A percentile compares a stretch with the other conserved stretches of the same genome.
phyloP scores from a whole-genome alignment of 2,329 filamentous ascomycete genomes.

The Colletotrichum abscissum region DNA sequence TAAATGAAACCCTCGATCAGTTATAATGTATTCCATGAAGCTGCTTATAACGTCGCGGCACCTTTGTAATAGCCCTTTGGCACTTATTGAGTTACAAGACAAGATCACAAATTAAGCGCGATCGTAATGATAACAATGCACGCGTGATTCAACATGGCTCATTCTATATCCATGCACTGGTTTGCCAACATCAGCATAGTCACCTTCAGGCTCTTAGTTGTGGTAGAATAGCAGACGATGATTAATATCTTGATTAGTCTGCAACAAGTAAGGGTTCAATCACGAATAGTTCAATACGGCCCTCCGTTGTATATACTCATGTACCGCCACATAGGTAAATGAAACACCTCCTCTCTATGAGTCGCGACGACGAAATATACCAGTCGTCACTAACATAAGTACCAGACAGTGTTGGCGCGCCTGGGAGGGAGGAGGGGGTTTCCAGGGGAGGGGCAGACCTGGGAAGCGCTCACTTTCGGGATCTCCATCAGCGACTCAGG shows the following conservation, averaged over 20 bases:
- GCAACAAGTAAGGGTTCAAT: too few species aligned
- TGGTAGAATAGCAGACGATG: too few species aligned
- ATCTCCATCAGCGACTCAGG: not conserved
- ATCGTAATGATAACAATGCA: too few species aligned
- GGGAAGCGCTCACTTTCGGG: not conserved
- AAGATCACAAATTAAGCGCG: too few species aligned
- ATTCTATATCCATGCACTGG: not conserved
- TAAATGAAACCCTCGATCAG: conserved; percentile 12
- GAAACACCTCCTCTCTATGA: too few species aligned
- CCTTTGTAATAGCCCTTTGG: too few species aligned
- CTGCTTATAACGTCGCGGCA: not conserved
- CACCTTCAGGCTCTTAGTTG: too few species aligned
- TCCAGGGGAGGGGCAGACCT: not conserved
- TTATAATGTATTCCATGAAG: not conserved
- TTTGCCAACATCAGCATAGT: not conserved
- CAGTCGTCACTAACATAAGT: not conserved
- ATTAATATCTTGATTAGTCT: too few species aligned
- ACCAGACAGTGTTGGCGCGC: not conserved
- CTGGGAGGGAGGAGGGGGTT: not conserved
- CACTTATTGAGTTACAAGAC: not conserved
- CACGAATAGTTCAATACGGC: too few species aligned
- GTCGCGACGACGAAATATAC: not conserved
- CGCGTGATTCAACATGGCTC: not conserved
- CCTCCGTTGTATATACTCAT: too few species aligned
- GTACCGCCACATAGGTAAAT: too few species aligned